Percentiles rank a stretch among this genome's conserved stretches.
Conservation (phyloP, 306 rosid species). For the Dryas drummondii region DNA sequence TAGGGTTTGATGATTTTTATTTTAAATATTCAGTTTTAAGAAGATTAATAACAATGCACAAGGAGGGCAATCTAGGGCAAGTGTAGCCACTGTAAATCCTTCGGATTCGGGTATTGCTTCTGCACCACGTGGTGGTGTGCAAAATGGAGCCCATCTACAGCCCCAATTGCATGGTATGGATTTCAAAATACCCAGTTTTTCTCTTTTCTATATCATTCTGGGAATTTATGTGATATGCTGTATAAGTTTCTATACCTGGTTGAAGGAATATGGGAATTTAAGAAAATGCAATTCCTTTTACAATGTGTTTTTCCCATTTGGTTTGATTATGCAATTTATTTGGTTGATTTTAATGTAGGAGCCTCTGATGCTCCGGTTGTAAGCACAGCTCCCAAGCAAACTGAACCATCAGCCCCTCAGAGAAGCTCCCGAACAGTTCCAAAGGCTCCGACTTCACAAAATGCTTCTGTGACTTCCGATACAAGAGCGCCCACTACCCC, state of each 20-base stretch:
- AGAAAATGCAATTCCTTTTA: neutral
- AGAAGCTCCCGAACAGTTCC: slow-evolving; percentile 59
- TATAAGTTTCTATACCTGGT: neutral
- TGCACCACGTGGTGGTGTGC: slow-evolving; percentile 37
- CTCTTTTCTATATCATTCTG: neutral
- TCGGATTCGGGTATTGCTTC: slow-evolving; percentile 49
- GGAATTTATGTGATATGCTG: neutral
- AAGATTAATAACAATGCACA: slow-evolving; percentile 74
- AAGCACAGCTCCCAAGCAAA: slow-evolving; percentile 51
- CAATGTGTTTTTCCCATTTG: slow-evolving; percentile 5
- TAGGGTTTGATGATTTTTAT: slow-evolving; percentile 13
- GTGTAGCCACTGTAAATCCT: slow-evolving; percentile 49
- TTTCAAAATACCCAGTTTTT: neutral
- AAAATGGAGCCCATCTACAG: slow-evolving; percentile 63
- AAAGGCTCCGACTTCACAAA: slow-evolving; percentile 68
- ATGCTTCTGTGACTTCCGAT: slow-evolving; percentile 50
- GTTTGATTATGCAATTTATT: slow-evolving; percentile 15
- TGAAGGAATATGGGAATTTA: neutral
- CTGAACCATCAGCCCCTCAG: slow-evolving; percentile 53
- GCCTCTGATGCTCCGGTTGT: slow-evolving; percentile 46
- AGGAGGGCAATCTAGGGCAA: slow-evolving; percentile 82
- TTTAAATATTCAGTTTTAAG: slow-evolving; percentile 50
- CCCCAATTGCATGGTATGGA: slow-evolving; percentile 60
- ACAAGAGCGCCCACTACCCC: slow-evolving; percentile 44
- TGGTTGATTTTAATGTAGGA: slow-evolving; percentile 35